phyloP scores from a whole-genome alignment of 2,329 filamentous ascomycete species.

The Fusarium sp. region DNA sequence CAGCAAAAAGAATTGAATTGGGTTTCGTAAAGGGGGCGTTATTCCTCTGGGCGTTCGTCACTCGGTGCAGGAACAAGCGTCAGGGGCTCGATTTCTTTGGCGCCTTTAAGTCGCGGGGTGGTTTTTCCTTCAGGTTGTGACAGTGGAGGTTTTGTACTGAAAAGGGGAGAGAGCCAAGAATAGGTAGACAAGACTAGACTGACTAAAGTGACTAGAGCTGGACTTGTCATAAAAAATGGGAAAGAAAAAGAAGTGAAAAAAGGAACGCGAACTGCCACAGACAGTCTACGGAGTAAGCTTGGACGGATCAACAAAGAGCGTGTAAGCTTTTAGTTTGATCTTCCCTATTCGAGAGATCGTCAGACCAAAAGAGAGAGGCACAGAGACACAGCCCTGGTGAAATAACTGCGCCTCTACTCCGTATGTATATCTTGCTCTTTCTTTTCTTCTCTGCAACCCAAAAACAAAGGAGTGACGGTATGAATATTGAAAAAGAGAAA shows the following conservation, averaged over 20 bases:
- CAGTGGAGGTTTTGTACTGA: not conserved
- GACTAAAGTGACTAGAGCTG: not conserved
- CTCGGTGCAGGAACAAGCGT: constrained; percentile 25
- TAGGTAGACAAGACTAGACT: constrained; percentile 12
- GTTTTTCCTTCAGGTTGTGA: constrained; percentile 16
- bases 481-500: not conserved
- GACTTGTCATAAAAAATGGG: not conserved
- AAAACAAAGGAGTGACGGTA: constrained; percentile 8
- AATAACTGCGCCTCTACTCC: constrained; percentile 16
- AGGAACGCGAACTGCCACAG: constrained; percentile 26
- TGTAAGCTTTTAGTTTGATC: not conserved
- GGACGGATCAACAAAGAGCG: constrained; percentile 10
- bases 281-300: constrained; percentile 11
- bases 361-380: constrained; percentile 1
- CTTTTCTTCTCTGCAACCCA: not conserved
- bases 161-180: constrained; percentile 31
- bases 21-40: constrained; percentile 26
- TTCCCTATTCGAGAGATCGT: constrained; percentile 3
- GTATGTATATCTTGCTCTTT: not conserved
- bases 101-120: constrained; percentile 34
- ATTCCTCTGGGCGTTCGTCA: constrained; percentile 9
- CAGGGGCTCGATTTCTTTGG: constrained; percentile 37
- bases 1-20: constrained; percentile 7
- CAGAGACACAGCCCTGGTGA: constrained; percentile 4
- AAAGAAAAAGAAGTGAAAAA: not conserved